Evolutionary conservation across 805 yeast species (phyloP).

Genomic region (Wickerhamomyces subpelliculosus): DNA sequence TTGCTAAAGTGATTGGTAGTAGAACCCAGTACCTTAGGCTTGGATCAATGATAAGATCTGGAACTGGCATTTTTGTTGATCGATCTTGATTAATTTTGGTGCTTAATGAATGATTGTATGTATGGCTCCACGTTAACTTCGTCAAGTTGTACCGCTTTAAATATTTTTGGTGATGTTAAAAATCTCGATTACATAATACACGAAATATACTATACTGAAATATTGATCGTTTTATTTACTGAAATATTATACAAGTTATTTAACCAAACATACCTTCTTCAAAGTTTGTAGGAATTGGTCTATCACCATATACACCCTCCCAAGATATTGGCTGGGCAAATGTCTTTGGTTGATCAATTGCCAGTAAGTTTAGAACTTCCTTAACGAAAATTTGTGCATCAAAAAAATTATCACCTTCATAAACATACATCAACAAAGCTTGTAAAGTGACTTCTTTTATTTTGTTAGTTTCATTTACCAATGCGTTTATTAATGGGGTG

Average conservation of each 20-base stretch:
- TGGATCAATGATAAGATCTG: constrained; percentile 70
- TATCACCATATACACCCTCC: constrained; percentile 78
- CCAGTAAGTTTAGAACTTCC: constrained; percentile 25
- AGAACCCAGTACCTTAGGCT: constrained; percentile 83
- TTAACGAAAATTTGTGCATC: constrained; percentile 57
- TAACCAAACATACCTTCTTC: constrained; percentile 74
- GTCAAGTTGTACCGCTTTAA: background rate
- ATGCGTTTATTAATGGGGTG: constrained; percentile 9
- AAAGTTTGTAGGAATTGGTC: constrained; percentile 55
- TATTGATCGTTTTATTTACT: background rate
- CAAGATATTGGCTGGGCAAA: constrained; percentile 70
- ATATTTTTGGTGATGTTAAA: background rate
- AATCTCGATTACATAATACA: background rate
- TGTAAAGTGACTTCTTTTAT: constrained; percentile 19
- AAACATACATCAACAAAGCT: constrained; percentile 57
- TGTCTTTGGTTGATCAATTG: constrained; percentile 8
- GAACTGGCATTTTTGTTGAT: constrained; percentile 22
- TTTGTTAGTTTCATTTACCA: constrained; percentile 5
- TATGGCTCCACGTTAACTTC: background rate
- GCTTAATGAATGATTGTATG: background rate
- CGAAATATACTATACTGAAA: background rate
- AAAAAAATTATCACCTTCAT: constrained; percentile 82
- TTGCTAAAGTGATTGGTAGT: constrained; percentile 80
- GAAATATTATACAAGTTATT: too few relatives aligned
- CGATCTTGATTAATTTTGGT: too few relatives aligned